Base-by-base conservation (phyloP, 2,329 filamentous ascomycete species). In the Lachnellula subtilissima region DNA sequence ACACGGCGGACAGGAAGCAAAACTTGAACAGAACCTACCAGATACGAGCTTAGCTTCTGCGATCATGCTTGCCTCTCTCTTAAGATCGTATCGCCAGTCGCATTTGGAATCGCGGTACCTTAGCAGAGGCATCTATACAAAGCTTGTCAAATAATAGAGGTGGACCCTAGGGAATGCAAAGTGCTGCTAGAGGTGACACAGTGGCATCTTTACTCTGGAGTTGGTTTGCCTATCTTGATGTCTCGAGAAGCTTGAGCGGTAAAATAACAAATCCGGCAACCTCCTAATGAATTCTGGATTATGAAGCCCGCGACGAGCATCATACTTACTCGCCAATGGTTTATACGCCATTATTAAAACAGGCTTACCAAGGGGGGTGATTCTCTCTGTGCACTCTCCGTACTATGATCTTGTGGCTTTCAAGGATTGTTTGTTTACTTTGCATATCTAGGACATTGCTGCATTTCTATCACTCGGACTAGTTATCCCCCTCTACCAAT, bases 221-320 rank as follows among this genome's bases (percentile, higher is more conserved):
- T 56, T 95, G 90, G 90, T 87, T 94, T 61, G 87, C 87, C 1
- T 94, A 94, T 71, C 79, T 95, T 19, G 89, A 94, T 66, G 84
- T 94, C 1, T 75, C 94, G 54, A 90, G 89, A 23, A 85, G 83
- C 43, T 75, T 95, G 25, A 85, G 75, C 53, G 88, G 87, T 15
- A 80, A 35, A n/a, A 45, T 81, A 9, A 52, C 54, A 19, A 63
- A 63, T 35, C 58, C 60, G 17, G 58, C 60, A 36, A 62, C 59
- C 17, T 62, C 65, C 1, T 50, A 58, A 32, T 69, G 67, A 61
- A 62, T 65, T 12, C 49, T 66, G 25, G 79, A 82, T 57, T 78
- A 79, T 55, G 76, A 76, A 4, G 67, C 74, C 4, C 77, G 81
- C 36, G 76, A 78, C 46, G 80, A 83, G n/a, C n/a, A n/a, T n/a